Evolutionary conservation across 768 basidiomycete genomes (phyloP).

Genomic region (Leucosporidium yakuticum): DNA sequence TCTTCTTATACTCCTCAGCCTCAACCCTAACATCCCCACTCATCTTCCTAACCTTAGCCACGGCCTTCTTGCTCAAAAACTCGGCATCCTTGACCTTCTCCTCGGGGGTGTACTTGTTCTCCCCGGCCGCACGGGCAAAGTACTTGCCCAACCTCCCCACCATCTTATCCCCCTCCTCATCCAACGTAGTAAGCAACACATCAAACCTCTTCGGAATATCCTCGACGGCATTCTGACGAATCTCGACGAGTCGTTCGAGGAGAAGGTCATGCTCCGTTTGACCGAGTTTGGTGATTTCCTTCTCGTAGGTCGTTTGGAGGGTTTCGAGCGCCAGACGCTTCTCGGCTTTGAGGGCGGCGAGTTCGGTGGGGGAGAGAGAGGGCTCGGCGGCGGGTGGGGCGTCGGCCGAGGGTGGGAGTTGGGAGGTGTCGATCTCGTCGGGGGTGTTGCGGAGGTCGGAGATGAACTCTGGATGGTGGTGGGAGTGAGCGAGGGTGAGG

Average conservation of each 20-base stretch:
- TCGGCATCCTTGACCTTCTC: slow-evolving; percentile 29
- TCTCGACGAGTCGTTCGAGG: slow-evolving; percentile 25
- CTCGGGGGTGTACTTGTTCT: slow-evolving; percentile 21
- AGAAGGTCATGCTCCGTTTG: slow-evolving; percentile 31
- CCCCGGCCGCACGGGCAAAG: slow-evolving; percentile 22
- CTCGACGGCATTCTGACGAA: slow-evolving; percentile 26
- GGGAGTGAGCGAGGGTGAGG: too few relatives aligned
- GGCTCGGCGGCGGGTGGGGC: slow-evolving; percentile 9
- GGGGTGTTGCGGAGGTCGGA: slow-evolving; percentile 26
- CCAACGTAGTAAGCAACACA: slow-evolving; percentile 14
- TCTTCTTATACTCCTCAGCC: slow-evolving; percentile 26
- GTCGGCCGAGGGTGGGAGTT: neutral
- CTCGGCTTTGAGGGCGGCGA: slow-evolving; percentile 16
- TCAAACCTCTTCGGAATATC: slow-evolving; percentile 36
- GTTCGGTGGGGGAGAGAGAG: slow-evolving; percentile 13
- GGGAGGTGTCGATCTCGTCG: neutral
- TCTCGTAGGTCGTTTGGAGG: slow-evolving; percentile 34
- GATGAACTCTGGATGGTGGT: slow-evolving; percentile 20
- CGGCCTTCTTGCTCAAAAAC: slow-evolving; percentile 16
- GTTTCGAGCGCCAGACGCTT: slow-evolving; percentile 35
- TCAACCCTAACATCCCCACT: slow-evolving; percentile 15
- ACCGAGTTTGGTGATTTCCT: slow-evolving; percentile 34
- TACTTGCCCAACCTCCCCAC: slow-evolving; percentile 31
- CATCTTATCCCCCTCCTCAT: slow-evolving; percentile 37
- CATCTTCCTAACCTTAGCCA: slow-evolving; percentile 15